Evolutionary conservation across 257 asterid species (phyloP), one percentile per base, ranked within the genome.

Genomic region (Oldenlandia corymbosa): DNA sequence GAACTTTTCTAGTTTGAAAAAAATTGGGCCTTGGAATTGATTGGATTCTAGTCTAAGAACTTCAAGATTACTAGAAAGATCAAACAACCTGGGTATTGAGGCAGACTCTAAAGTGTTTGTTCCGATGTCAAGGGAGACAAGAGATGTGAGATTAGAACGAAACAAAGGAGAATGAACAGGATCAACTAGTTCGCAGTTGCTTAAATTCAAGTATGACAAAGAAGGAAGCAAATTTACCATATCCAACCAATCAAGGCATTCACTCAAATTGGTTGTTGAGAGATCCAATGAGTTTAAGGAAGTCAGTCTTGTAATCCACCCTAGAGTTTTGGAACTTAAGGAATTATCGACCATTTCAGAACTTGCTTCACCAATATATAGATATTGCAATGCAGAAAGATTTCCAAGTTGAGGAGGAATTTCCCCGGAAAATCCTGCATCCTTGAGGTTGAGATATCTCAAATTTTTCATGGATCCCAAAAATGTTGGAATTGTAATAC

Each of bases 331-430:
- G 11, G 36, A 32, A 13, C 4, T n/a, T 39, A 72, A 43, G 34
- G 2, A 53, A 53, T 26, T 53, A 10, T 7, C 46, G 14, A 41
- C 2, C 18, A 12, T 6, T 6, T 2, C 45, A 39, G 7, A 12
- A 43, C 2, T 6, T 2, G 48, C 12, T 43, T 5, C 7, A 24
- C 58, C 58, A 27, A 77, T 54, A 12, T 41, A 18, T 3, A 77
- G 68, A 42, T 50, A 37, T 10, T 26, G 45, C 23, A 78, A 68
- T 13, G 36, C 24, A 13, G 67, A 55, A 1, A 78, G 75, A 10
- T 78, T 74, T 28, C 68, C 80, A n/a, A 78, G 27, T 14, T 59
- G 58, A 5, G 39, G 42, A 37, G 80, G 78, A 27, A 78, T 58
- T 10, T 13, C 30, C 12, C 80, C 80, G 24, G 21, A 31, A 10